Evolutionary conservation across 305 asterid genomes (phyloP), one percentile per base, ranked within the genome.

Genomic region (Plantago lanceolata): DNA sequence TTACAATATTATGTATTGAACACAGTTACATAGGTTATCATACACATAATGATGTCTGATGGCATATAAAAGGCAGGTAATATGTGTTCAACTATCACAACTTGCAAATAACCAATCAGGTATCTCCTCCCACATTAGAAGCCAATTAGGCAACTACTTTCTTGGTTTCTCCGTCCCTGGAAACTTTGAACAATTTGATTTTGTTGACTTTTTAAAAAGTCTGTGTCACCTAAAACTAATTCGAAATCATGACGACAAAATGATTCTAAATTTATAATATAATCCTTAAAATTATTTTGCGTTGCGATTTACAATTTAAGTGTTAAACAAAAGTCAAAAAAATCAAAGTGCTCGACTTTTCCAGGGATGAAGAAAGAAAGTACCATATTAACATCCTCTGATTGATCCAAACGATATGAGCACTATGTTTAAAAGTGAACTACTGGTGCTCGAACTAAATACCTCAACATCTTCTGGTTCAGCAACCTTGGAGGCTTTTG

Each of bases 381-480:
- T 12, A 4, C 47, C 15, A 40, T 40, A 40, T 40, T 40, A 40
- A 40, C 43, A 62, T 40, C 68, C 49, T 43, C 31, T 54, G 33
- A 26, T 40, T 43, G 16, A 28, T 54, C 21, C 9, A 66, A 15
- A 52, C 18, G 18, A 54, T 63, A 48, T 49, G 40, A 63, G 59
- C 44, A 57, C 63, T 44, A 74, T 57, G 63, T 57, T 55, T 37
- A 64, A n/a, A 56, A 70, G 17, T 24, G 65, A 55, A 37, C 33
- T 16, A 54, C 19, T 3, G 26, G 48, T 21, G 35, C 16, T 53
- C 24, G 45, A 33, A 55, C 24, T 66, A 44, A 44, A 55, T 69
- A 90, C 99, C 97, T 94, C 99, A 74, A 90, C 77, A 68, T 90
- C 97, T 78, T 94, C 97, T 66, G 82, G 76, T 78, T 82, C 96